Conservation (phyloP, 164 flowering plant genomes). For the Aristolochia californica region DNA sequence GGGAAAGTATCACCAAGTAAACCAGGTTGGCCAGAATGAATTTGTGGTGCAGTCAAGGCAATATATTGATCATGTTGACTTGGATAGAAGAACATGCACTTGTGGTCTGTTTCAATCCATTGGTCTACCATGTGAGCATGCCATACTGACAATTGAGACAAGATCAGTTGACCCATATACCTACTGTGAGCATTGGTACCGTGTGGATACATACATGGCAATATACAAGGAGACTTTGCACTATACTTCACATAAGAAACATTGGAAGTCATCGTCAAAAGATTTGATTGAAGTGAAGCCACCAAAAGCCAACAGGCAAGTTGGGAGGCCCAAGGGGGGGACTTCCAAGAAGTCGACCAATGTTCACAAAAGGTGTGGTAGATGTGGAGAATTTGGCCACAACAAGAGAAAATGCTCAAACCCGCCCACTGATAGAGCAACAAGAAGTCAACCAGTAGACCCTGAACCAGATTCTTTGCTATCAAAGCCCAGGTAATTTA, state of each 20-base stretch:
- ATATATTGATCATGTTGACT: conserved; percentile 33
- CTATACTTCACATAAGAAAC: conserved; percentile 18
- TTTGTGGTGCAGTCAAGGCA: conserved; percentile 36
- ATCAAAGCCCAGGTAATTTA: too few relatives aligned
- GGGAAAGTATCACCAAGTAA: conserved; percentile 12
- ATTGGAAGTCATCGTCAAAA: conserved; percentile 9
- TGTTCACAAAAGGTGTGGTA: conserved; percentile 37
- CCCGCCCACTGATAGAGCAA: background rate
- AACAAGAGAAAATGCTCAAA: conserved; percentile 47
- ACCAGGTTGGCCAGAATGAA: background rate
- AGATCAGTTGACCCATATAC: conserved; percentile 27
- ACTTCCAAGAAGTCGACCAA: conserved; percentile 10
- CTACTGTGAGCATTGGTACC: conserved; percentile 37
- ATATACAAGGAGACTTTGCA: conserved; percentile 38
- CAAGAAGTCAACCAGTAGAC: background rate
- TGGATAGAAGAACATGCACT: conserved; percentile 28
- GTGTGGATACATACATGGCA: conserved; percentile 19
- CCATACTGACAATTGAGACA: conserved; percentile 37
- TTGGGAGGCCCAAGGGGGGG: conserved; percentile 23
- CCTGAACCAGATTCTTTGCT: too few relatives aligned
- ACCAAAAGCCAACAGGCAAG: conserved; percentile 25
- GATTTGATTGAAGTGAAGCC: conserved; percentile 25
- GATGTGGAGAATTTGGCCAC: conserved; percentile 48
- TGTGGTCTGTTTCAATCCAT: conserved; percentile 38
- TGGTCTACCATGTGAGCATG: conserved; percentile 63